Evolutionary conservation across 768 basidiomycete genomes (phyloP).

Genomic region (Pisolithus marmoratus): DNA sequence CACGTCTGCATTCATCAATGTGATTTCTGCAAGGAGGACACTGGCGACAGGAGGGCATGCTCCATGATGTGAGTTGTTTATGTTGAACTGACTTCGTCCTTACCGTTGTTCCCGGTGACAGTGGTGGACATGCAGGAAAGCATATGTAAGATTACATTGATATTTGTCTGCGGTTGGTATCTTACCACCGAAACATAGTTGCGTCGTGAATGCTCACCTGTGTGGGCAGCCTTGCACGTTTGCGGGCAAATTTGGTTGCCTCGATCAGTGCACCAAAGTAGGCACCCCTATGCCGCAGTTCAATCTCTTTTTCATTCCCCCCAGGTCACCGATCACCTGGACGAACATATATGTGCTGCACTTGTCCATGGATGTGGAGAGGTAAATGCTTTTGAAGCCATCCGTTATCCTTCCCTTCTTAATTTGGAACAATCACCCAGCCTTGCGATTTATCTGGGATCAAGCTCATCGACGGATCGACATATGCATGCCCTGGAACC

Average conservation of each 20-base stretch:
- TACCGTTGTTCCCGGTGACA: conserved; percentile 11
- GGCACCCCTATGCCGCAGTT: neutral
- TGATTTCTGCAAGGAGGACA: conserved; percentile 33
- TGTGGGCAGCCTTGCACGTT: conserved; percentile 50
- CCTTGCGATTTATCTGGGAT: conserved; percentile 37
- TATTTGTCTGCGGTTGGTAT: neutral
- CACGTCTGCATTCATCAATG: conserved; percentile 44
- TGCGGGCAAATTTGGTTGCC: conserved; percentile 43
- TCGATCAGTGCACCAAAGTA: conserved; percentile 48
- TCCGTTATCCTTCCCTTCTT: neutral
- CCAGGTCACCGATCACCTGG: conserved; percentile 44
- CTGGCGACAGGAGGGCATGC: conserved; percentile 31
- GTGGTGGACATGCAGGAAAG: conserved; percentile 53
- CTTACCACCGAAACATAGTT: conserved; percentile 40
- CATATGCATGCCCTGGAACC: conserved; percentile 36
- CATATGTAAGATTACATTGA: conserved; percentile 53
- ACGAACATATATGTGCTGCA: conserved; percentile 50
- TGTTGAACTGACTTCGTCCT: neutral
- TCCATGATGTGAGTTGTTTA: conserved; percentile 38
- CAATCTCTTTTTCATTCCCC: neutral
- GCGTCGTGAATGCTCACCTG: conserved; percentile 44
- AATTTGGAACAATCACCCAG: conserved; percentile 18
- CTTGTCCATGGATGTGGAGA: conserved; percentile 50
- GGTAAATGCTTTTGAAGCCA: conserved; percentile 23
- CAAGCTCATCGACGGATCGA: conserved; percentile 20